Conservation (phyloP, 2,329 filamentous ascomycete genomes). For the Ascochyta pisi region DNA sequence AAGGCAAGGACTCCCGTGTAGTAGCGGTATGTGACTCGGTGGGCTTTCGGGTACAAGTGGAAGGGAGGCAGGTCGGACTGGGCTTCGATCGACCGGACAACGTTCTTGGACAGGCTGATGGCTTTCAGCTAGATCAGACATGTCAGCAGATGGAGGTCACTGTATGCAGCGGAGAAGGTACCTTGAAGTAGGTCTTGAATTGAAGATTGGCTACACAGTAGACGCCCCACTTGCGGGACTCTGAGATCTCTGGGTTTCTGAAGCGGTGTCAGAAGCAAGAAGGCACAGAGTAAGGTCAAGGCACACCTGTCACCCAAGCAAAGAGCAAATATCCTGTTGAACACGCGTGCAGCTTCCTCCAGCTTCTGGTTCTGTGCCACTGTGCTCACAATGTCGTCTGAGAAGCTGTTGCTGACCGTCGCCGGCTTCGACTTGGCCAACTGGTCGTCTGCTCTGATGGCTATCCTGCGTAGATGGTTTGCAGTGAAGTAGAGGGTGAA, state of each 20-base stretch:
- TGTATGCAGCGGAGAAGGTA: slow-evolving; percentile 27
- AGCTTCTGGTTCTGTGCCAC: slow-evolving; percentile 77
- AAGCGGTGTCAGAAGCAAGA: slow-evolving; percentile 27
- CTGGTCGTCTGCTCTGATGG: slow-evolving; percentile 86
- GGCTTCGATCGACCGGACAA: slow-evolving; percentile 82
- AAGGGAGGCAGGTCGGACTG: slow-evolving; percentile 81
- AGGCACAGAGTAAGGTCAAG: slow-evolving; percentile 22
- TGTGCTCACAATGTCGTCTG: slow-evolving; percentile 79
- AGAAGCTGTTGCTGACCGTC: slow-evolving; percentile 62
- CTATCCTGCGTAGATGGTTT: slow-evolving; percentile 85
- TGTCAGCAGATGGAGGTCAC: slow-evolving; percentile 6
- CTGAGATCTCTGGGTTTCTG: slow-evolving; percentile 76
- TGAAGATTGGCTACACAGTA: slow-evolving; percentile 94
- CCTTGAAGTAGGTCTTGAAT: slow-evolving; percentile 98
- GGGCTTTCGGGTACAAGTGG: slow-evolving; percentile 81
- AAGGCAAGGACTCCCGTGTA: slow-evolving; percentile 95
- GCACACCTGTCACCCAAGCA: slow-evolving; percentile 85
- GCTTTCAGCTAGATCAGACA: slow-evolving; percentile 69
- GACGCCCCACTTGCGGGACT: slow-evolving; percentile 97
- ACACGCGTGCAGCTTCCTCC: slow-evolving; percentile 86
- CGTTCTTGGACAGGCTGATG: slow-evolving; percentile 86
- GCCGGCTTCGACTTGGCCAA: slow-evolving; percentile 57
- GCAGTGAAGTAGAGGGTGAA: slow-evolving; percentile 88
- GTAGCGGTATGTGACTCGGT: slow-evolving; percentile 95
- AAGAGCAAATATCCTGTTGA: slow-evolving; percentile 90